Base-by-base conservation (phyloP, 768 basidiomycete genomes). In the Porphyrellus cyaneotinctus region DNA sequence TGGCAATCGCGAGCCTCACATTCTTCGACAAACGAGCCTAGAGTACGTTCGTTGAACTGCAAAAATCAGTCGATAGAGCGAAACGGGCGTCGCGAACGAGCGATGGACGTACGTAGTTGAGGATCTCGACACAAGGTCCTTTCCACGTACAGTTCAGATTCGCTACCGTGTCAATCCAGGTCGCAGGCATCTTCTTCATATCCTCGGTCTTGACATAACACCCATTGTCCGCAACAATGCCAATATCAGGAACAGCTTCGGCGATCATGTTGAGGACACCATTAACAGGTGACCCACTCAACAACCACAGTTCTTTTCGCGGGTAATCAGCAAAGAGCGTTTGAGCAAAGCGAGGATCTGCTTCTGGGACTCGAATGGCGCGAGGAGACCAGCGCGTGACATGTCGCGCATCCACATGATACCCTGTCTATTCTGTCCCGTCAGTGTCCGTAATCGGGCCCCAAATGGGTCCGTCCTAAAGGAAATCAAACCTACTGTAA, bases 221-320 rank as follows among this genome's bases (percentile, higher is more conserved):
- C 2, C 91, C 91, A 54, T 94, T 91, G 73, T 94, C 91, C 0
- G 90, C 89, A 78, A 91, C 84, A 53, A 93, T 82, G 17, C 91
- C 91, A 47, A 92, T 72, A 33, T 75, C 77, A 2, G 88, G 87
- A 12, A 84, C 75, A 56, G 73, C 70, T 52, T 77, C 75, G 13
- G 79, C 81, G 26, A 93, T 71, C 46, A 75, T 75, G 59, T 88
- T 85, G 52, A 94, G 64, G 24, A 81, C 78, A 13, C 80, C 82
- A 52, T 75, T 77, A 23, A 85, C 75, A 12, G 82, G 78, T 44
- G 91, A 64, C 9, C 90, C 89, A 63, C 89, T 91, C 55, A 93
- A 71, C 53, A 91, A 56, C 88, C 89, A 93, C 31, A 93, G 85
- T 60, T 88, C 83, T 53, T 91, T 94, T 63, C 74, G 74, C 56